phyloP scores from a whole-genome alignment of 129 eudicot species.

The Escallonia rubra region DNA sequence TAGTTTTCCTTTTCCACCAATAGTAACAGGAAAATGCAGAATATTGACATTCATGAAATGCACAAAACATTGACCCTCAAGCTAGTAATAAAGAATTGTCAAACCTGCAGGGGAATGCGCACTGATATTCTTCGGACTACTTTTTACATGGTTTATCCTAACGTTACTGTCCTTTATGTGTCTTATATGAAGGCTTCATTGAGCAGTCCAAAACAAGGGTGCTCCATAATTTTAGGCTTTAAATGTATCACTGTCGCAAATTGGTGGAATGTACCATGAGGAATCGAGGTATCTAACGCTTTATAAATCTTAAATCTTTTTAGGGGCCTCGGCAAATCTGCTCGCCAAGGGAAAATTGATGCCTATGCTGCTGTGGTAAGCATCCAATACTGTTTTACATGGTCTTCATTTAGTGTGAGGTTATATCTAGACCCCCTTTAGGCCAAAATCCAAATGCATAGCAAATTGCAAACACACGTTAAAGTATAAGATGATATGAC shows the following conservation, averaged over 20 bases:
- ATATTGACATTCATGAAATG: no score
- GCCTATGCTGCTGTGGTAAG: conserved; percentile 92
- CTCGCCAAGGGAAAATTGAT: conserved; percentile 62
- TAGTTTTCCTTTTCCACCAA: no score
- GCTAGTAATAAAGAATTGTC: background rate
- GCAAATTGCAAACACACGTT: background rate
- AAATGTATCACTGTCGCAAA: no score
- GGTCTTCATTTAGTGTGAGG: background rate
- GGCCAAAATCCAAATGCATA: no score
- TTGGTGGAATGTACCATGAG: no score
- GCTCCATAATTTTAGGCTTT: no score
- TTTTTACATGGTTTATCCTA: background rate
- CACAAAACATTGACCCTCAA: background rate
- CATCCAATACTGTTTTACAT: background rate
- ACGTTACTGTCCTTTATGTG: background rate
- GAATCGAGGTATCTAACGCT: no score
- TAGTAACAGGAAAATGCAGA: no score
- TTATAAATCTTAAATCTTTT: background rate
- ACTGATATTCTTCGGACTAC: background rate
- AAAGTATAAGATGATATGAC: background rate
- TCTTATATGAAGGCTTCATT: background rate
- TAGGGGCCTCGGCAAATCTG: conserved; percentile 78
- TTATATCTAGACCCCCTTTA: background rate
- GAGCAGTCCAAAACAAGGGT: background rate
- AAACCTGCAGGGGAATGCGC: background rate